Percentiles rank a stretch among this genome's conserved stretches.
These are phyloP conservation scores for Draba incana DNA, from an alignment of 345 rosid species.

Conservation along the genomic window DNA sequence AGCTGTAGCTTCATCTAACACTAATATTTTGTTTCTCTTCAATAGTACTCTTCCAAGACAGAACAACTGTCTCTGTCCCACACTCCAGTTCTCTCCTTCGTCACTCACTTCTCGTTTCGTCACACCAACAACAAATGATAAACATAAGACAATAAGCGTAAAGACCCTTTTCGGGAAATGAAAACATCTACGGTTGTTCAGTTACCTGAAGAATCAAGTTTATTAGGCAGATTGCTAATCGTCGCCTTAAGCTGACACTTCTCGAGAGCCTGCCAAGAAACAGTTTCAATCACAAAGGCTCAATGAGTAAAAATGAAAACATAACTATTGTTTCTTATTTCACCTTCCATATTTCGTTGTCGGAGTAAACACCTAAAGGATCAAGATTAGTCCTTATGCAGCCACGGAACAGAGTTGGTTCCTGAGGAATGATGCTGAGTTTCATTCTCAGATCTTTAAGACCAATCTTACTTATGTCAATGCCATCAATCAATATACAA, in stretches of 20 bases:
- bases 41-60: constrained; percentile 75
- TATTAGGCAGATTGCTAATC: constrained; percentile 57
- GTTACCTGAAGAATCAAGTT: constrained; percentile 66
- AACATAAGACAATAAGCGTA: constrained; percentile 7
- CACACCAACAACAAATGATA: not conserved
- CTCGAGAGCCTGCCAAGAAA: constrained; percentile 55
- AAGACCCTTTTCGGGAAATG: not conserved
- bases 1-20: constrained; percentile 75
- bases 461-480: constrained; percentile 78
- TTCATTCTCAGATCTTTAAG: constrained; percentile 82
- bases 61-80: constrained; percentile 73
- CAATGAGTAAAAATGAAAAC: too few relatives aligned
- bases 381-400: constrained; percentile 82
- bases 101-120: constrained; percentile 53
- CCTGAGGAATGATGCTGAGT: constrained; percentile 98
- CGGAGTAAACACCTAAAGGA: constrained; percentile 76
- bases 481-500: constrained; percentile 64
- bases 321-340: not conserved
- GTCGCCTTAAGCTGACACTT: constrained; percentile 80
- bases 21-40: constrained; percentile 65
- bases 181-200: not conserved
- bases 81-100: constrained; percentile 91
- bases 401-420: constrained; percentile 85
- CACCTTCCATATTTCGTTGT: constrained; percentile 84
- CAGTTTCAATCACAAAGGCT: constrained; percentile 2